phyloP scores from a whole-genome alignment of 1,139 yeast genomes.

The Taphrina populina region DNA sequence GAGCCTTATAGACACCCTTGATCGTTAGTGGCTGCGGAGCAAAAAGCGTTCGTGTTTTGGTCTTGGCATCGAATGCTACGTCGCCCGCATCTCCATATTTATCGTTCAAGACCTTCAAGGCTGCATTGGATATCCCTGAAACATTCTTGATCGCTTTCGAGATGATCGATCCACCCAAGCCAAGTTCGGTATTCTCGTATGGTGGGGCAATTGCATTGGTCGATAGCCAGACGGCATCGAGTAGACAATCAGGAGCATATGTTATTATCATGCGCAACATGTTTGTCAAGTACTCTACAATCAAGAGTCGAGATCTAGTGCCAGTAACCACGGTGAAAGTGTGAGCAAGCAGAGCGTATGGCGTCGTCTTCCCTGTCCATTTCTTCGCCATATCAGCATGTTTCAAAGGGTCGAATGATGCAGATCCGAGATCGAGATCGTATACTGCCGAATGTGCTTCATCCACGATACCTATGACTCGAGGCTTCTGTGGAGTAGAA shows the following conservation, averaged over 20 bases:
- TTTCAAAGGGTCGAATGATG: slow-evolving; percentile 20
- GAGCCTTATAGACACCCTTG: slow-evolving; percentile 37
- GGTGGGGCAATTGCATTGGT: slow-evolving; percentile 40
- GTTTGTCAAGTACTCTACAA: slow-evolving; percentile 38
- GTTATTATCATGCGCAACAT: slow-evolving; percentile 37
- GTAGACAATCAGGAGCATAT: slow-evolving; percentile 36
- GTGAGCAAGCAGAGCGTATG: slow-evolving; percentile 38
- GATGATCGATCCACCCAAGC: slow-evolving; percentile 39
- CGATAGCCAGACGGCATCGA: slow-evolving; percentile 40
- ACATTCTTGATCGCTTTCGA: slow-evolving; percentile 38
- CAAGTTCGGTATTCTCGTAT: slow-evolving; percentile 37
- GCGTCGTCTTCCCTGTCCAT: slow-evolving; percentile 32
- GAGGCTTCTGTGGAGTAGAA: slow-evolving; percentile 12
- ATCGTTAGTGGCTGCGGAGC: slow-evolving; percentile 38
- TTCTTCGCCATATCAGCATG: slow-evolving; percentile 16
- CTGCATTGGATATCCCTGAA: slow-evolving; percentile 38
- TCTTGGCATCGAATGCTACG: slow-evolving; percentile 41
- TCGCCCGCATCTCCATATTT: slow-evolving; percentile 41
- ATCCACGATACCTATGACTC: slow-evolving; percentile 6
- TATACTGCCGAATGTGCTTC: slow-evolving; percentile 11
- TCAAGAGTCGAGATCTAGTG: slow-evolving; percentile 40
- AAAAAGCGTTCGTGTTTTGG: slow-evolving; percentile 38
- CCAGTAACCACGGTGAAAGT: slow-evolving; percentile 37
- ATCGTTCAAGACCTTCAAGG: slow-evolving; percentile 37
- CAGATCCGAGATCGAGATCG: slow-evolving; percentile 16